Evolutionary conservation across 2,329 filamentous ascomycete species (phyloP).

Genomic region (Chaetomiaceae sp.): DNA sequence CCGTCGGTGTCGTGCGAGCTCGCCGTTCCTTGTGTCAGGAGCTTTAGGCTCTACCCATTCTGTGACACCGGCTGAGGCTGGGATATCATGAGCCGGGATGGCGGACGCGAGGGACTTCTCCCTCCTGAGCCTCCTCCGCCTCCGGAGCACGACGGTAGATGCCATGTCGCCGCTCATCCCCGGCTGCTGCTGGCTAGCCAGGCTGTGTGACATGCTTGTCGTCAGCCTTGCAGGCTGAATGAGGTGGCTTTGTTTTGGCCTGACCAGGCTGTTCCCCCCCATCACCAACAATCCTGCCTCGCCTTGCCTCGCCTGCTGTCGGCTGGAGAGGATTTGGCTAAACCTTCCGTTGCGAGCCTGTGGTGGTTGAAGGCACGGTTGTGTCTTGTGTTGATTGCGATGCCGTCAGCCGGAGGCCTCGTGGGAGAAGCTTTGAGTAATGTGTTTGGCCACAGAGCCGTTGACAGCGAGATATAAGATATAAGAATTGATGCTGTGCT

Average conservation of each 20-base stretch:
- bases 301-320: background rate
- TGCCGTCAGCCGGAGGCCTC: background rate
- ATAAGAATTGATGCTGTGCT: background rate
- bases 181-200: background rate
- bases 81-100: background rate
- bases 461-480: background rate
- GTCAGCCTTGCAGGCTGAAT: constrained; percentile 16
- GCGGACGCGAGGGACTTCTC: background rate
- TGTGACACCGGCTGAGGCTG: constrained; percentile 5
- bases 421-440: background rate
- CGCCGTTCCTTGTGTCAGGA: background rate
- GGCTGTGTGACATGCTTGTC: background rate
- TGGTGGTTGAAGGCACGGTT: background rate
- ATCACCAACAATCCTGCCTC: background rate
- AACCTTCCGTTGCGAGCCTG: background rate
- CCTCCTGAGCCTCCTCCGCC: too few relatives aligned
- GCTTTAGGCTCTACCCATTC: constrained; percentile 12
- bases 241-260: background rate
- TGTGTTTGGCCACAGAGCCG: too few relatives aligned
- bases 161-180: background rate
- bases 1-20: background rate
- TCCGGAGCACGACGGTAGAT: background rate
- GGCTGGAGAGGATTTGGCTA: background rate
- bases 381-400: background rate
- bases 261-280: background rate